Base-by-base conservation (phyloP, 2,329 filamentous ascomycete genomes). In the Fusarium camptoceras region DNA sequence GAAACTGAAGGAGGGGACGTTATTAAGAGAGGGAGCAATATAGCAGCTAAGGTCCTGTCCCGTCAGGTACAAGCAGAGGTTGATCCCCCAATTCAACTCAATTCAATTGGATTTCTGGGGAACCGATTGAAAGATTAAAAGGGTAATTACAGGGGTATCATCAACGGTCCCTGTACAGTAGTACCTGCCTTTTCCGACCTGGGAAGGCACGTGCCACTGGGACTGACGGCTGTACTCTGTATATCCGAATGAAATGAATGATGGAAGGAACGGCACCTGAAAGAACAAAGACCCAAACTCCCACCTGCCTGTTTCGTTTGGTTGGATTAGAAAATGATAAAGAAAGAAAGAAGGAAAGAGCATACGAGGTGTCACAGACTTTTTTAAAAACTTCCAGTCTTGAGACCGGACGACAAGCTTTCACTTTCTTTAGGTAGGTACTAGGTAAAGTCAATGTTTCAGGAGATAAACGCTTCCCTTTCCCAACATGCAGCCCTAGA, bases 151-250 rank as follows among this genome's bases (percentile, higher is more conserved):
- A 72, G 64, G 68, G 68, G 55, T 56, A 39, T 27, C 31, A 56
- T 64, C 28, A 61, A 46, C 55, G 53, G 18, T 16, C 24, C 53
- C 68, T 53, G 34, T 37, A 70, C 63, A 68, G 67, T 68, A 64
- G 49, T 71, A 64, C 67, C 50, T 71, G 55, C 68, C 55, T 65
- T 56, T 68, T 65, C 43, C 25, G 50, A 68, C 53, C 55, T 44
- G 68, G 59, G 64, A 64, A 42, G 56, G 64, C 68, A 70, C 68
- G 68, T 70, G 68, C 62, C 55, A 66, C 60, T 66, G n/a, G 20
- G 20, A 66, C 49, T 31, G 31, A 55, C 44, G 25, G 31, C 30
- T 28, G 31, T 55, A 54, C 34, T 37, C 18, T 68, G 34, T 67
- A 55, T 64, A 34, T 71, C 43, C 39, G 43, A 47, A 18, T n/a